Evolutionary conservation across 1,139 yeast genomes (phyloP), one percentile per base, ranked within the genome.

Genomic region (Geotrichum reessii): DNA sequence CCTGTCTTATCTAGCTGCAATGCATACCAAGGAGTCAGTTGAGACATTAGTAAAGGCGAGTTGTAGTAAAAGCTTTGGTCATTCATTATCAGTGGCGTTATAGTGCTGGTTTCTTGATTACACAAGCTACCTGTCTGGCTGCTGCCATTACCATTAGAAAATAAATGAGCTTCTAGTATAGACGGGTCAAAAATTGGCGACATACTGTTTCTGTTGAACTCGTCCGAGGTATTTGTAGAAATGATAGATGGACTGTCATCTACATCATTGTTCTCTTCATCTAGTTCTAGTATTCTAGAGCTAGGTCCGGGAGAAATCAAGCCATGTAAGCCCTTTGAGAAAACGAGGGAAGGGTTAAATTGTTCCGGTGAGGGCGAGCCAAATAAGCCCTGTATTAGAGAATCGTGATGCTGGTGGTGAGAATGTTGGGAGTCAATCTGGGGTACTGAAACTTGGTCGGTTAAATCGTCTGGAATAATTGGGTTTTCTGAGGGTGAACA

Each of bases 1-100:
- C 82, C 84, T n/a, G 77, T 66, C 1, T 74, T 71, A 55, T 79
- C 80, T 37, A 81, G 70, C 54, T 67, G 63, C 5, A 65, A 63
- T 58, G 63, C 60, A 59, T 52, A 60, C 65, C 62, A 61, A 6
- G 63, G 55, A 2, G 61, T 51, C 8, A 59, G 60, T 3, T 48
- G 40, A 27, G 28, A 37, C n/a, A 42, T 22, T 9, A 46, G 7
- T 5, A 50, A n/a, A 5, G 55, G 44, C 25, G 52, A 49, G 27
- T 14, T 24, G 8, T 24, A 37, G 17, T 11, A 21, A 25, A 37
- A n/a, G 17, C 28, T 37, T 12, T 37, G 44, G 44, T 37, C 44
- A 14, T 37, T 37, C 28, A 33, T 17, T 24, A 22, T 17, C 44
- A 46, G 46, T 11, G 31, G 12, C 47, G 31, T 37, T 47, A 21